These are phyloP conservation scores for Oehlia diaphana DNA, from an alignment of 192 early-diverging fungal species.

Conservation along the genomic window DNA sequence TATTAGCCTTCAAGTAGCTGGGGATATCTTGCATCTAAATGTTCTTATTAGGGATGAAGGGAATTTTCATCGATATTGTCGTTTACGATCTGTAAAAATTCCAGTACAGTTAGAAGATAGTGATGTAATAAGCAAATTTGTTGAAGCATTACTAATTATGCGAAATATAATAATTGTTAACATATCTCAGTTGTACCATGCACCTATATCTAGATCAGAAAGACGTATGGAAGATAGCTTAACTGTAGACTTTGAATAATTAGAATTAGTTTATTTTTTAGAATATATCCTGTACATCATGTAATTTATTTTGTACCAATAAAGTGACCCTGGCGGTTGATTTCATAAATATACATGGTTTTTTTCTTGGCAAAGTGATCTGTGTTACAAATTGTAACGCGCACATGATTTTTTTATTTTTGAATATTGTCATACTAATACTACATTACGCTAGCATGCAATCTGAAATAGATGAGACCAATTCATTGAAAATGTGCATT, in stretches of 20 bases:
- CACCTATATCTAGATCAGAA: background rate
- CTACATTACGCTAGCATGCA: no score
- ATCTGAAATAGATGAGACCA: no score
- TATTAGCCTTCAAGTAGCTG: slow-evolving; percentile 3
- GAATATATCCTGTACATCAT: no score
- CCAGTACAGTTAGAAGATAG: background rate
- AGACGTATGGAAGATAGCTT: slow-evolving; percentile 11
- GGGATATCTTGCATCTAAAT: slow-evolving; percentile 12
- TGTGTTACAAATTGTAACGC: no score
- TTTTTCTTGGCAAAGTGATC: no score
- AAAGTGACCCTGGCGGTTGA: no score
- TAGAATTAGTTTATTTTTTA: no score
- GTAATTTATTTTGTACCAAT: no score
- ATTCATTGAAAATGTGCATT: no score
- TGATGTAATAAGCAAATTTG: background rate
- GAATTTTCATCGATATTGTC: slow-evolving; percentile 9
- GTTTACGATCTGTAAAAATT: background rate
- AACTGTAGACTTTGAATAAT: background rate
- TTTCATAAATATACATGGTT: no score
- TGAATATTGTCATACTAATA: no score
- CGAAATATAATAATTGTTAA: slow-evolving; percentile 13
- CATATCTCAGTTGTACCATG: slow-evolving; percentile 4
- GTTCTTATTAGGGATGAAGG: slow-evolving; percentile 19
- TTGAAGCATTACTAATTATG: background rate
- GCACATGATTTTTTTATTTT: no score